phyloP scores from a whole-genome alignment of 192 early-diverging fungal genomes.

The Linnemannia hyalina region DNA sequence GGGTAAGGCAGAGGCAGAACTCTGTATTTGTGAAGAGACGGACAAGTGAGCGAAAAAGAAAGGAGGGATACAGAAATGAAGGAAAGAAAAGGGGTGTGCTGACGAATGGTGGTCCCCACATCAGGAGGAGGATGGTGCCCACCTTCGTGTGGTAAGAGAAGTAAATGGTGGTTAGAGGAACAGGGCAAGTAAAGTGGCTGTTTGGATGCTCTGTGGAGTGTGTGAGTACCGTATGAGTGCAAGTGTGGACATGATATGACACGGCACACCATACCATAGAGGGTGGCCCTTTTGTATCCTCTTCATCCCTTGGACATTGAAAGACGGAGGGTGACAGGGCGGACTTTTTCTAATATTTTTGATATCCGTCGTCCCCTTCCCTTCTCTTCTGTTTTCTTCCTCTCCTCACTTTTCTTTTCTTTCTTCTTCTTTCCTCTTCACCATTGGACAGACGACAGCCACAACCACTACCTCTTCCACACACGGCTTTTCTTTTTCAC shows the following conservation, averaged over 20 bases:
- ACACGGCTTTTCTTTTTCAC: not conserved
- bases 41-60: not conserved
- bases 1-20: not conserved
- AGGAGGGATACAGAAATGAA: not conserved
- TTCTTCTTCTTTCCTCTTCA: not conserved
- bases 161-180: too few species aligned
- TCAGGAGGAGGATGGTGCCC: too few species aligned
- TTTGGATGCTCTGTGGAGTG: too few species aligned
- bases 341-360: not conserved
- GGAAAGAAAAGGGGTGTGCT: not conserved
- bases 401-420: not conserved
- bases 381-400: not conserved
- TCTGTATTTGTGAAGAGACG: not conserved
- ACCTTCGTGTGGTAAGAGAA: too few species aligned
- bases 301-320: not conserved
- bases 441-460: not conserved
- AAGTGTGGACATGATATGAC: not conserved
- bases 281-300: not conserved
- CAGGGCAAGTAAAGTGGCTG: too few species aligned
- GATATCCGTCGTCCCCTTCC: not conserved
- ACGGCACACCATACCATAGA: not conserved
- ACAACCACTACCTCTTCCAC: not conserved
- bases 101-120: too few species aligned
- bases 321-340: not conserved
- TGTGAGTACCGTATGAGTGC: too few species aligned